Evolutionary conservation across 345 rosid species (phyloP).

Genomic region (Salix viminalis): DNA sequence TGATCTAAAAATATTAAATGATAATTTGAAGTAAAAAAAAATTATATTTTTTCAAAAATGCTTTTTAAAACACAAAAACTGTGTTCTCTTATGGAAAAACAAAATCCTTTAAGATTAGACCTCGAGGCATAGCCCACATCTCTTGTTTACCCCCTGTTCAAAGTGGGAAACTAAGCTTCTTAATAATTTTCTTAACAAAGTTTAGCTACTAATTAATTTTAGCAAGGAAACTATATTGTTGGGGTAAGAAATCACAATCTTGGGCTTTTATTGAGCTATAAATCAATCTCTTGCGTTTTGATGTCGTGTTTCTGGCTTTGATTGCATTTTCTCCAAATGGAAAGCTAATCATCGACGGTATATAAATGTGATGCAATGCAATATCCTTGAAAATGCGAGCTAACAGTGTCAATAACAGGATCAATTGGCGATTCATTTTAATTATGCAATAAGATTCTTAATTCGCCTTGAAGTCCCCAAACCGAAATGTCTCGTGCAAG

Average conservation of each 20-base stretch:
- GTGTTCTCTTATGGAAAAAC: not conserved
- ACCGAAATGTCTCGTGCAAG: conserved; percentile 16
- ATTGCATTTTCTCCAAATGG: not conserved
- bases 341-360: not conserved
- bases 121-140: not conserved
- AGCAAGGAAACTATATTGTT: not conserved
- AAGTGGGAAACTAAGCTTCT: not conserved
- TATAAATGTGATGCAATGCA: not conserved
- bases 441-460: not conserved
- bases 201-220: not conserved
- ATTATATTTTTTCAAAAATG: too few species aligned
- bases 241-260: not conserved
- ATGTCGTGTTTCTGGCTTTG: not conserved
- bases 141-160: not conserved
- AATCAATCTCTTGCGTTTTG: not conserved
- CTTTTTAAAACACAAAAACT: too few species aligned
- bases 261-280: not conserved
- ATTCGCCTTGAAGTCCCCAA: not conserved
- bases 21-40: too few species aligned
- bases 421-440: not conserved
- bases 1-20: too few species aligned
- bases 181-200: not conserved
- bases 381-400: too few species aligned
- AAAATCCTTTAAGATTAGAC: not conserved
- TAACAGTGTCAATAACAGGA: not conserved